Base-by-base conservation (phyloP, 2,329 filamentous ascomycete species). In the Knufia fluminis region DNA sequence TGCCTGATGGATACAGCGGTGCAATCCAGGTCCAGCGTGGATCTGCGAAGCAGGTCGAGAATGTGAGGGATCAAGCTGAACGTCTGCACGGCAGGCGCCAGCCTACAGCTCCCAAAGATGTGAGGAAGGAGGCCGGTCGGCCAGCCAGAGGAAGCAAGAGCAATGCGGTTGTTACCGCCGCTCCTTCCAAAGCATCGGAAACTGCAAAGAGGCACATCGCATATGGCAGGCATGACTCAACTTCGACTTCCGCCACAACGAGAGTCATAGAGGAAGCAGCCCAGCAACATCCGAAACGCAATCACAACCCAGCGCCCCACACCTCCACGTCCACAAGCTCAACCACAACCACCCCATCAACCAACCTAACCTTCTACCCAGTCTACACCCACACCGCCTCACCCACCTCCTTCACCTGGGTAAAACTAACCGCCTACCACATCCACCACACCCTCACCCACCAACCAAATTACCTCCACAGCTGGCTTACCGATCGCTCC, bases 321-420 rank as follows among this genome's bases (percentile, higher is more conserved):
- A n/a, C n/a, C n/a, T n/a, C n/a, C n/a, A n/a, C n/a, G n/a, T n/a
- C n/a, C n/a, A n/a, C n/a, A n/a, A n/a, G n/a, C n/a, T n/a, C n/a
- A n/a, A n/a, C n/a, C n/a, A n/a, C n/a, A n/a, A n/a, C n/a, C n/a
- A 14, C 23, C 8, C 23, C n/a, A 3, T n/a, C 41, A 14, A 19
- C 46, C 12, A 10, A 26, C 16, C 61, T 66, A 48, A 57, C 58
- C 20, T 73, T 78, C 54, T 80, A 81, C 54, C 77, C 79, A 14
- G 74, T 74, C 32, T 79, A 74, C 62, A 81, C 77, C 68, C 81
- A 79, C 63, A 64, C 67, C 41, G 71, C 70, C 31, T 82, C 80
- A 4, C 74, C 75, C n/a, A 83, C 80, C 7, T 80, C 74, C 64
- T 73, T 76, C 65, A 62, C 70, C 60, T 83, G 80, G 80, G 79